Evolutionary conservation across 2,329 filamentous ascomycete genomes (phyloP), one percentile per base, ranked within the genome.

Genomic region (Fusarium newnesense): DNA sequence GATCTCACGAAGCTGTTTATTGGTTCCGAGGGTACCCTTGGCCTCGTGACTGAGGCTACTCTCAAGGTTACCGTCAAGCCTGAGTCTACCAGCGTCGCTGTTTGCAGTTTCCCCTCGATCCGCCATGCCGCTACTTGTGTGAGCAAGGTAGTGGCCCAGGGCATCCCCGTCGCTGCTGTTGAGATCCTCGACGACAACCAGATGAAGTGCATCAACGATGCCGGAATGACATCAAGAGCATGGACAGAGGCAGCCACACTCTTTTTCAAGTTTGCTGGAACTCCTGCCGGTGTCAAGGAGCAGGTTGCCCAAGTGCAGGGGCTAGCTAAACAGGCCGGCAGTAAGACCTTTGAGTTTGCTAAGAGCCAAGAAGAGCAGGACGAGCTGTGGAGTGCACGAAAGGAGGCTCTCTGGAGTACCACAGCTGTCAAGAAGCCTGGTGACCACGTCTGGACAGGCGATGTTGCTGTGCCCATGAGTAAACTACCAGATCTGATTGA

Each of bases 111-210:
- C 79, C 82, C 83, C 13, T 79, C 83, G 34, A 84, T 97, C 72
- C 90, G 92, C 50, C 85, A 89, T 72, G 94, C 94, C 4, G 94
- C 94, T 21, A 88, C 92, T 78, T 97, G 94, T 80, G 95, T 96
- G 5, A 90, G 92, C 74, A 88, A 88, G 61, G 94, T 97, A 16
- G 95, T 98, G 9, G 90, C 90, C 49, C 89, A 92, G 60, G 95
- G 94, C 32, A 89, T 97, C 16, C 94, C 93, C 36, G 91, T 98
- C 46, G 95, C 95, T 2, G 95, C 95, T n/a, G 91, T 98, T 47
- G 95, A 98, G 84, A 93, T 98, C 65, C 86, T 98, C 34, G 95
- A 98, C 83, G 95, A 97, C 79, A 92, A 95, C 64, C 95, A 97
- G 84, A 98, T 98, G 89, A 85, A 84, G 76, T 88, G 87, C 79